Conservation (phyloP, 2,329 filamentous ascomycete genomes). For the Claviceps purpurea region DNA sequence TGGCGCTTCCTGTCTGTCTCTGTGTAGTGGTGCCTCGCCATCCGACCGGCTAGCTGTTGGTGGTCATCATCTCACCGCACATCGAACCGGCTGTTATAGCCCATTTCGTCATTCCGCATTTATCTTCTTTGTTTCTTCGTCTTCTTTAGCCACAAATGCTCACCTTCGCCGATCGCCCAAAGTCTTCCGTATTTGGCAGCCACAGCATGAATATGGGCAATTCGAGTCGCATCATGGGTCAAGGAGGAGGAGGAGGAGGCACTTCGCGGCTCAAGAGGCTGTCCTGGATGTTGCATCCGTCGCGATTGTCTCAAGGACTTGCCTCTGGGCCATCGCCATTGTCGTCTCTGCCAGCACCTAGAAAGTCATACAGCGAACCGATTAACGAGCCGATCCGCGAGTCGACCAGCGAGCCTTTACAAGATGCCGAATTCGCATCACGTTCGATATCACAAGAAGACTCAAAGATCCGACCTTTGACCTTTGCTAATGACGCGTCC, state of each 20-base stretch:
- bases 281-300: constrained; percentile 10
- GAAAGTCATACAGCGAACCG: not conserved
- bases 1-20: not conserved
- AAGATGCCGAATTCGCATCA: not conserved
- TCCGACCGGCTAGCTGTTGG: not conserved
- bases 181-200: constrained; percentile 5
- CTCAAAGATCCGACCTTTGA: not conserved
- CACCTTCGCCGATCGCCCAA: constrained; percentile 5
- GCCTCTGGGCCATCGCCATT: constrained; percentile 32
- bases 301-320: constrained; percentile 17
- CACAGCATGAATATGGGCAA: constrained; percentile 1
- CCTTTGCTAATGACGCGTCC: not conserved
- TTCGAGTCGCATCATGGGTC: constrained; percentile 1
- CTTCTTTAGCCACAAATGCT: constrained; percentile 6
- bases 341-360: constrained; percentile 5
- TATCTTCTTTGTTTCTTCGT: not conserved
- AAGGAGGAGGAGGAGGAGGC: constrained; percentile 4
- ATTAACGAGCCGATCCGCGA: not conserved
- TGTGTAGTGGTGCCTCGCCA: not conserved
- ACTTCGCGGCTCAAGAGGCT: constrained; percentile 4
- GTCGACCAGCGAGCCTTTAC: not conserved
- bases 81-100: not conserved
- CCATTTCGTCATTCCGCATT: not conserved
- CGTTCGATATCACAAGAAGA: not conserved
- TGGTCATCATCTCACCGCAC: not conserved